phyloP scores from a whole-genome alignment of 2,329 filamentous ascomycete species.

The Pyrenophora graminea region DNA sequence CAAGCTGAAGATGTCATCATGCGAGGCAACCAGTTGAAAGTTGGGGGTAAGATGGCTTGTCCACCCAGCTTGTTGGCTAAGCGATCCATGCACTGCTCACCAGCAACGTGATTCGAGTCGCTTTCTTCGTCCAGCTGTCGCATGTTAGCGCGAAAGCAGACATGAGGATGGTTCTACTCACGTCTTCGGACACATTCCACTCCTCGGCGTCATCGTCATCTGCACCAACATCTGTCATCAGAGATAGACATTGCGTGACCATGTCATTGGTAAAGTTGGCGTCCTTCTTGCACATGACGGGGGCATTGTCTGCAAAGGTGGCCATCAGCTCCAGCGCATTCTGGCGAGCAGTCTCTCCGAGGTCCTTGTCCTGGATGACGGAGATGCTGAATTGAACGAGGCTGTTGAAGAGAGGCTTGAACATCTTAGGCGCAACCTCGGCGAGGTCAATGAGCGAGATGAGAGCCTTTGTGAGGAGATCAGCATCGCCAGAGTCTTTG shows the following conservation, averaged over 20 bases:
- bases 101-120: conserved; percentile 94
- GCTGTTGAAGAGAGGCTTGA: conserved; percentile 90
- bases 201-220: conserved; percentile 95
- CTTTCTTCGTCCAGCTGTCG: conserved; percentile 87
- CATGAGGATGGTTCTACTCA: background rate
- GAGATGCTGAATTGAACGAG: conserved; percentile 91
- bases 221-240: conserved; percentile 95
- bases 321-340: conserved; percentile 97
- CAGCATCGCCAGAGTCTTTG: conserved; percentile 87
- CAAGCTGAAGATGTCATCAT: conserved; percentile 97
- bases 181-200: conserved; percentile 89
- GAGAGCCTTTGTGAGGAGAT: conserved; percentile 87
- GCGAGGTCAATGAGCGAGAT: conserved; percentile 92
- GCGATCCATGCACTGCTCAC: conserved; percentile 97
- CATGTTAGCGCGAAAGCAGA: background rate
- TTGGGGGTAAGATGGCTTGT: conserved; percentile 87
- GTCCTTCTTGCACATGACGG: conserved; percentile 94
- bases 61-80: conserved; percentile 96
- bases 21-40: conserved; percentile 93
- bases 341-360: conserved; percentile 86
- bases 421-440: conserved; percentile 95
- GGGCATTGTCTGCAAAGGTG: conserved; percentile 93
- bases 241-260: conserved; percentile 95
- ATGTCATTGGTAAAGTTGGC: conserved; percentile 89
- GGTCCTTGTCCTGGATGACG: conserved; percentile 93